Conservation (phyloP, 257 asterid genomes). For the Fraxinus anomala region DNA sequence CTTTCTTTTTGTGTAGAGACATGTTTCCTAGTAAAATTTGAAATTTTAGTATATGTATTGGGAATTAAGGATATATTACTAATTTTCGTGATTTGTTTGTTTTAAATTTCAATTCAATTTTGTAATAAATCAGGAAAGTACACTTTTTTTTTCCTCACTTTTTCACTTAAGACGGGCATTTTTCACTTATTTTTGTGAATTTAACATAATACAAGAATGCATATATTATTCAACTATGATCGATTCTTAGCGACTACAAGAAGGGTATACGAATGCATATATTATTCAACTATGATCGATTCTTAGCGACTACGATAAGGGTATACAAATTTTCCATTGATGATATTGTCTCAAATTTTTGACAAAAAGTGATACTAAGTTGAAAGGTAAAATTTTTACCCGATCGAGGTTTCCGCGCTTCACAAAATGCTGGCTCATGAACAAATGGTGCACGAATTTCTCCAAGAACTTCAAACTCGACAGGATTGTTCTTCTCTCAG, state of each 20-base stretch:
- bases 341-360: not conserved
- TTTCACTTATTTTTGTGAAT: too few species aligned
- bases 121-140: not conserved
- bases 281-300: too few species aligned
- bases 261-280: too few species aligned
- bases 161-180: not conserved
- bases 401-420: slow-evolving; percentile 57
- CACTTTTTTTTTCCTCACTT: too few species aligned
- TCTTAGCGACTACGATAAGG: not conserved
- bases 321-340: not conserved
- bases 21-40: not conserved
- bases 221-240: too few species aligned
- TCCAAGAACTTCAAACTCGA: slow-evolving; percentile 49
- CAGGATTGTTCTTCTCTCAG: slow-evolving; percentile 45
- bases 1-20: not conserved
- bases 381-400: not conserved
- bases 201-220: too few species aligned
- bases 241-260: not conserved
- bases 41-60: not conserved
- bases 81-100: not conserved
- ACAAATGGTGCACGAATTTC: slow-evolving; percentile 65
- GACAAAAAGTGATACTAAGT: slow-evolving; percentile 5
- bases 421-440: slow-evolving; percentile 76
- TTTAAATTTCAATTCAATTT: not conserved
- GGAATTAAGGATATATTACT: not conserved